Evolutionary conservation across 2,329 filamentous ascomycete genomes (phyloP).

Genomic region (Aspergillus floridensis): DNA sequence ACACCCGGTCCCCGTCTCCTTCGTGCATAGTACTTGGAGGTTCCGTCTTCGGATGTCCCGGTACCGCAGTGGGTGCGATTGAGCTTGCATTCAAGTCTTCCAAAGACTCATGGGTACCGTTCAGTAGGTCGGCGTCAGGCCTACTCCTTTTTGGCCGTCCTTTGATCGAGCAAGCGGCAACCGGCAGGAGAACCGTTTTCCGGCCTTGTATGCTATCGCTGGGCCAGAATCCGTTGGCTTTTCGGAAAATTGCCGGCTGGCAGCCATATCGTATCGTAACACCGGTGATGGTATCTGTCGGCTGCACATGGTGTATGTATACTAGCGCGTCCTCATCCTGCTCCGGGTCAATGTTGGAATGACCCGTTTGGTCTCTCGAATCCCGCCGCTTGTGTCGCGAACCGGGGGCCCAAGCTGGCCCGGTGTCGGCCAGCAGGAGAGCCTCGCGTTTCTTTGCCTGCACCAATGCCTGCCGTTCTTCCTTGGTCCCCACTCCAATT

Average conservation of each 20-base stretch:
- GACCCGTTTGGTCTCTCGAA: slow-evolving; percentile 38
- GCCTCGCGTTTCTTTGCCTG: slow-evolving; percentile 50
- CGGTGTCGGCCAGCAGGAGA: slow-evolving; percentile 44
- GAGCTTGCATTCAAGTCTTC: slow-evolving; percentile 37
- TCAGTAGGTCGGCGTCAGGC: slow-evolving; percentile 29
- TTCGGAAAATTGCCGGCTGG: slow-evolving; percentile 75
- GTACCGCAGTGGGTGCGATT: slow-evolving; percentile 25
- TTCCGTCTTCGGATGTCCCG: slow-evolving; percentile 9
- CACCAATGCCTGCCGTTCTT: slow-evolving; percentile 46
- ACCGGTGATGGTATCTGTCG: slow-evolving; percentile 83
- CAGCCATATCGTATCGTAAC: slow-evolving; percentile 89
- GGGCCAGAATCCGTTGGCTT: slow-evolving; percentile 91
- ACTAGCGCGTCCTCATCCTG: slow-evolving; percentile 74
- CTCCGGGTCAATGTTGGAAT: slow-evolving; percentile 40
- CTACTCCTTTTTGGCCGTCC: slow-evolving; percentile 56
- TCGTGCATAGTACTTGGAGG: slow-evolving; percentile 26
- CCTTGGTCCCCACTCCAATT: slow-evolving; percentile 40
- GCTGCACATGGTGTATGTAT: slow-evolving; percentile 82
- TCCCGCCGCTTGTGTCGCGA: slow-evolving; percentile 47
- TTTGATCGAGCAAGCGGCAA: slow-evolving; percentile 83
- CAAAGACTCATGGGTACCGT: slow-evolving; percentile 19
- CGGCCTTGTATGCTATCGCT: slow-evolving; percentile 85
- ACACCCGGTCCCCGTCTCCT: slow-evolving; percentile 63
- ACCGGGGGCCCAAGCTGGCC: slow-evolving; percentile 34
- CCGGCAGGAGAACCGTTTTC: slow-evolving; percentile 76